These are phyloP conservation scores for Neurospora africana DNA, from an alignment of 495 filamentous ascomycete genomes.

Conservation along the genomic window DNA sequence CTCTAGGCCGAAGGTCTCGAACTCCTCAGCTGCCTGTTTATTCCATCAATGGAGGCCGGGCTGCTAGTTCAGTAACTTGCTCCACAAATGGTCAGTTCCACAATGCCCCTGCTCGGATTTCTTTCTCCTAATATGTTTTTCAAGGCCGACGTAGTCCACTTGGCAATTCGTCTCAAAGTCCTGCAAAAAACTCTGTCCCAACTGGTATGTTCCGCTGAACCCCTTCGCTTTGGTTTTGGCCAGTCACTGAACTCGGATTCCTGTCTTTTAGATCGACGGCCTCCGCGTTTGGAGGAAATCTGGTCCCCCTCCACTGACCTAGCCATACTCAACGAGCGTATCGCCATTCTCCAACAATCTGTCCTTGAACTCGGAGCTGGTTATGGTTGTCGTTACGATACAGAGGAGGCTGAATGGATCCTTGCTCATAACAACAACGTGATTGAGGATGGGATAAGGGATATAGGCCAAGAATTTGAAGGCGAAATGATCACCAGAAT, in stretches of 20 bases:
- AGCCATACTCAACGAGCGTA: background rate
- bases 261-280: background rate
- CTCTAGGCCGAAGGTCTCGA: background rate
- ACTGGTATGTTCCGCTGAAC: background rate
- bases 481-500: background rate
- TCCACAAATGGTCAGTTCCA: background rate
- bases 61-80: background rate
- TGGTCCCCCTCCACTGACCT: background rate
- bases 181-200: background rate
- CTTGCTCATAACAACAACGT: background rate
- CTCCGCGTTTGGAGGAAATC: background rate
- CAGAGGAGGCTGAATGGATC: background rate
- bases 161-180: background rate
- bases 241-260: background rate
- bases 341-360: background rate
- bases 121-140: background rate
- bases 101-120: background rate
- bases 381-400: background rate
- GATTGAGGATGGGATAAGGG: background rate
- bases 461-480: background rate
- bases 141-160: background rate
- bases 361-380: background rate
- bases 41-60: background rate
- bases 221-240: background rate
- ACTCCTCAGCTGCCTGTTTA: background rate